Evolutionary conservation across 2,329 filamentous ascomycete species (phyloP).

Genomic region (Colletotrichum incanum): DNA sequence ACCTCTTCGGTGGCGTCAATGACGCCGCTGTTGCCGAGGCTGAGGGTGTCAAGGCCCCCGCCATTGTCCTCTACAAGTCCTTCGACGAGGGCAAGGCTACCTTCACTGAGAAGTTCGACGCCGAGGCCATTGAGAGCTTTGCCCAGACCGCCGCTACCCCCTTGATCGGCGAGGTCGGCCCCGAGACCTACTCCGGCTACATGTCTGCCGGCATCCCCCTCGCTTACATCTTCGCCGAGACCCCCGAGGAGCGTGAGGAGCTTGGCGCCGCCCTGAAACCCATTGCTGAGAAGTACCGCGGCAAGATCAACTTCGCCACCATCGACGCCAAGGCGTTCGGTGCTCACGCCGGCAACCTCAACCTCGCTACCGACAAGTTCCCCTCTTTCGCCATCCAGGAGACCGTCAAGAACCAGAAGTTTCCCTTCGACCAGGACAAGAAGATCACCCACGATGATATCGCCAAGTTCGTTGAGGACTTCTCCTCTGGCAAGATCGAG

Average conservation of each 20-base stretch:
- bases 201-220: slow-evolving; percentile 91
- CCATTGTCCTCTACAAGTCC: slow-evolving; percentile 94
- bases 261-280: slow-evolving; percentile 85
- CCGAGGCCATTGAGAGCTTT: slow-evolving; percentile 85
- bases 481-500: slow-evolving; percentile 88
- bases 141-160: slow-evolving; percentile 89
- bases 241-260: slow-evolving; percentile 86
- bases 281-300: slow-evolving; percentile 92
- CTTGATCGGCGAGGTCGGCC: slow-evolving; percentile 94
- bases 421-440: slow-evolving; percentile 89
- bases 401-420: slow-evolving; percentile 95
- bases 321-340: slow-evolving; percentile 96
- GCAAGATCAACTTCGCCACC: slow-evolving; percentile 96
- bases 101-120: slow-evolving; percentile 86
- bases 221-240: slow-evolving; percentile 98
- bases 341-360: slow-evolving; percentile 95
- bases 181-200: slow-evolving; percentile 96
- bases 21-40: slow-evolving; percentile 89
- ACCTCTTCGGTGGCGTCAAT: slow-evolving; percentile 90
- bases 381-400: slow-evolving; percentile 98
- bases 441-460: slow-evolving; percentile 82
- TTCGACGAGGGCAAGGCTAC: slow-evolving; percentile 97
- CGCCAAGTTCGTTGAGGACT: slow-evolving; percentile 87
- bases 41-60: slow-evolving; percentile 89
- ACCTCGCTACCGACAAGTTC: slow-evolving; percentile 96